Percentiles rank a stretch among this genome's conserved stretches.
Conservation (phyloP, 2,329 filamentous ascomycete species). For the Xylaria polymorpha region DNA sequence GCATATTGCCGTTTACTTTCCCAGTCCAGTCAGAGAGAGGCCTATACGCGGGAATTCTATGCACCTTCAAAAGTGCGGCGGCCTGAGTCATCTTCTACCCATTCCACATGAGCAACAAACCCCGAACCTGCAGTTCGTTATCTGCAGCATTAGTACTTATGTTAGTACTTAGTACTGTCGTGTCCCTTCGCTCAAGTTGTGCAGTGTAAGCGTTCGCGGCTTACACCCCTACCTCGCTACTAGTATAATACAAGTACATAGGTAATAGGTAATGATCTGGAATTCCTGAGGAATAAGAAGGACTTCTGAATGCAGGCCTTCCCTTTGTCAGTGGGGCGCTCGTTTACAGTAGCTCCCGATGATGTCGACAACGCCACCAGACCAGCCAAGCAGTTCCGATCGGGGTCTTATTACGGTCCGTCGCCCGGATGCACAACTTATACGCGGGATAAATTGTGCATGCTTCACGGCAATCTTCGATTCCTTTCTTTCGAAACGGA, state of each 20-base stretch:
- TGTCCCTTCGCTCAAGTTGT: not conserved
- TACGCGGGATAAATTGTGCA: constrained; percentile 3
- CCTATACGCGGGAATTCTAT: not conserved
- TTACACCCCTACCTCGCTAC: too few relatives aligned
- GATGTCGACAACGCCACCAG: not conserved
- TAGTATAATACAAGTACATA: too few relatives aligned
- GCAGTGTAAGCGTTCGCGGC: not conserved
- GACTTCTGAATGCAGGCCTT: too few relatives aligned
- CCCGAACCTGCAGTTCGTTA: constrained; percentile 4
- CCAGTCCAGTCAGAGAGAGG: not conserved
- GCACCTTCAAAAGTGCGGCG: not conserved
- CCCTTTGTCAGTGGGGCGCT: not conserved
- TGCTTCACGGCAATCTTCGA: not conserved
- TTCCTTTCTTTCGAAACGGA: not conserved
- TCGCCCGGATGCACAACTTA: not conserved
- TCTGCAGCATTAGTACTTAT: not conserved
- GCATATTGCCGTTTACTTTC: not conserved
- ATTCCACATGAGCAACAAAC: not conserved
- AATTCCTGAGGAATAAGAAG: not conserved
- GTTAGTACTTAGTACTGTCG: not conserved
- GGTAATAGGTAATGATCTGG: not conserved
- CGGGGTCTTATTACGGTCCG: constrained; percentile 1
- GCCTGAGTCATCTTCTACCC: constrained; percentile 1
- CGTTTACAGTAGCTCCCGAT: not conserved
- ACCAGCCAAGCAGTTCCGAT: not conserved